These are phyloP conservation scores for Stygiomarasmius scandens DNA, from an alignment of 1,284 basidiomycete genomes.

Conservation along the genomic window DNA sequence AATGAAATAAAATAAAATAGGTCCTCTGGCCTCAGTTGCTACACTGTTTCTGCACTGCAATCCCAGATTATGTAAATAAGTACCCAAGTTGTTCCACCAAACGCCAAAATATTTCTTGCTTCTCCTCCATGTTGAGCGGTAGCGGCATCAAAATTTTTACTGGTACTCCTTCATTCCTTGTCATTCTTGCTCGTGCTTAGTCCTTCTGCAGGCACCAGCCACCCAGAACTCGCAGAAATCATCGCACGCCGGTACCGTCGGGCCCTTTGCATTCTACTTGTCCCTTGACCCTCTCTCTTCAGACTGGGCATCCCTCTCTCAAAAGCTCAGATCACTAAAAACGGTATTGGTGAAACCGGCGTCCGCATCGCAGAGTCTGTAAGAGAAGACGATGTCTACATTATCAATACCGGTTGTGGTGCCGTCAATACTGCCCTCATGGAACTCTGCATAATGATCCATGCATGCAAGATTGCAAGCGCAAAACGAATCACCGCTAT, in stretches of 20 bases:
- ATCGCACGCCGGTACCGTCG: slow-evolving; percentile 82
- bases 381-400: slow-evolving; percentile 98
- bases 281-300: slow-evolving; percentile 12
- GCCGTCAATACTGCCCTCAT: slow-evolving; percentile 88
- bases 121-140: slow-evolving; percentile 67
- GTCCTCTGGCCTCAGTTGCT: not conserved
- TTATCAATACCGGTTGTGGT: slow-evolving; percentile 93
- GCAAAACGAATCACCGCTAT: slow-evolving; percentile 97
- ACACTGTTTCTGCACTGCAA: too few species aligned
- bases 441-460: slow-evolving; percentile 99
- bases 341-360: slow-evolving; percentile 90
- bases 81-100: too few species aligned
- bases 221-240: slow-evolving; percentile 93
- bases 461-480: slow-evolving; percentile 97
- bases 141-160: slow-evolving; percentile 91
- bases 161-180: slow-evolving; percentile 47
- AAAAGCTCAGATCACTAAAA: slow-evolving; percentile 84
- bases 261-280: slow-evolving; percentile 2
- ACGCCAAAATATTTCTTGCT: too few species aligned
- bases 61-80: too few species aligned
- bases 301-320: slow-evolving; percentile 87
- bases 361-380: slow-evolving; percentile 95
- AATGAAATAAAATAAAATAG: not conserved
- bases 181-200: not conserved
- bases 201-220: slow-evolving; percentile 74